These are phyloP conservation scores for Fusarium euwallaceae DNA, from an alignment of 2,329 filamentous ascomycete genomes.

Conservation along the genomic window DNA sequence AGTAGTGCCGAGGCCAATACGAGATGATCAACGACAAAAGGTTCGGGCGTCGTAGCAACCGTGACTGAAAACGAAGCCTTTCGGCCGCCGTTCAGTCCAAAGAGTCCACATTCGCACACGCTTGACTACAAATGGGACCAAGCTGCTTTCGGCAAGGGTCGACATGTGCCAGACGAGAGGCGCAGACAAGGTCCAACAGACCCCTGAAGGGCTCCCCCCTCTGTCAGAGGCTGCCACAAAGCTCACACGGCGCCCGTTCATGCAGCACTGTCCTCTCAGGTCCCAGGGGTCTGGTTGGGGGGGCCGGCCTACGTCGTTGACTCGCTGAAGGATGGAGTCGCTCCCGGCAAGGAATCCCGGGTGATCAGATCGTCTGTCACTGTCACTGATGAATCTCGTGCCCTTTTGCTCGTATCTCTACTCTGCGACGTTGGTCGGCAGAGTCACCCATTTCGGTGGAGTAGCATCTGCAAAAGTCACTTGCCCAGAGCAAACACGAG, in stretches of 20 bases:
- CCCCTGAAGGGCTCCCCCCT: conserved; percentile 9
- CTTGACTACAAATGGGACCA: conserved; percentile 28
- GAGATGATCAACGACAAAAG: conserved; percentile 2
- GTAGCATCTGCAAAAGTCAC: background rate
- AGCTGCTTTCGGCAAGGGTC: conserved; percentile 15
- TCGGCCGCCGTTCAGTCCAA: background rate
- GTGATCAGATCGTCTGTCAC: conserved; percentile 9
- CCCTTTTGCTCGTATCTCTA: conserved; percentile 5
- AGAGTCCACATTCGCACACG: background rate
- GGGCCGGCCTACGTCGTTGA: background rate
- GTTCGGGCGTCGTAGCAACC: background rate
- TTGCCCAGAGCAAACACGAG: conserved; percentile 25
- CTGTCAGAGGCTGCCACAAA: conserved; percentile 27
- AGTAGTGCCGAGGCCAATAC: conserved; percentile 19
- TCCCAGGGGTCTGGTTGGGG: conserved; percentile 35
- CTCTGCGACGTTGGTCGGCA: background rate
- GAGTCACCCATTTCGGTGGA: conserved; percentile 3
- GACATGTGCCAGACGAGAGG: conserved; percentile 31
- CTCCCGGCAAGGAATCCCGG: conserved; percentile 1
- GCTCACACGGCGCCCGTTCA: conserved; percentile 27
- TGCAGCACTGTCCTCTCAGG: conserved; percentile 21
- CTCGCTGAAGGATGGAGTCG: conserved; percentile 2
- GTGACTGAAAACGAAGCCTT: conserved; percentile 9
- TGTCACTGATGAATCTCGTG: conserved; percentile 2
- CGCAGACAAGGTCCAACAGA: conserved; percentile 22